Percentiles rank a stretch among this genome's conserved stretches.
phyloP scores from a whole-genome alignment of 1,284 basidiomycete genomes.

The Trichosporon coremiiforme region DNA sequence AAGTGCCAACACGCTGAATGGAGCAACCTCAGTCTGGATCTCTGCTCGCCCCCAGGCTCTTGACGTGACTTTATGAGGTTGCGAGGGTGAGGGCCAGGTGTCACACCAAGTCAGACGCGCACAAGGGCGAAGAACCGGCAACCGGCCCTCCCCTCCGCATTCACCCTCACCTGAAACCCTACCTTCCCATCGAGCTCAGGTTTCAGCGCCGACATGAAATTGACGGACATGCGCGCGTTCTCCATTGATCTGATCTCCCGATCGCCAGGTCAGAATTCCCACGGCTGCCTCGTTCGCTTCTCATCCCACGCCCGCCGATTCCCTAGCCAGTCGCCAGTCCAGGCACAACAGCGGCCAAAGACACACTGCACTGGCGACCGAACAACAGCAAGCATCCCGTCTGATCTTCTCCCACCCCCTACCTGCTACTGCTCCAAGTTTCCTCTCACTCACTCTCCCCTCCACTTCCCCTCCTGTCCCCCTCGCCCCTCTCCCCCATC shows the following conservation, averaged over 20 bases:
- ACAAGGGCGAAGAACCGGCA: not conserved
- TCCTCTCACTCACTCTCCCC: slow-evolving; percentile 5
- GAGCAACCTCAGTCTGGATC: not conserved
- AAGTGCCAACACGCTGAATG: not conserved
- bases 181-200: not conserved
- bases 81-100: not conserved
- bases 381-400: not conserved
- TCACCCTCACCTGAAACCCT: slow-evolving; percentile 4
- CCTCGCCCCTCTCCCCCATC: not conserved
- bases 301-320: slow-evolving; percentile 5
- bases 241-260: not conserved
- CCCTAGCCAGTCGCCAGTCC: not conserved
- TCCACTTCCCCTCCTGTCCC: not conserved
- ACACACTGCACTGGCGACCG: not conserved
- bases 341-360: slow-evolving; percentile 8
- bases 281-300: not conserved
- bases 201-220: not conserved
- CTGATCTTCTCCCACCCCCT: not conserved
- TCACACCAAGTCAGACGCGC: not conserved
- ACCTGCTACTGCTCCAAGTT: not conserved
- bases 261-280: not conserved
- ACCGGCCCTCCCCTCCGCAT: not conserved
- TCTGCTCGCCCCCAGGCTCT: not conserved
- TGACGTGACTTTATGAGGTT: not conserved
- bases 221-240: not conserved